Evolutionary conservation across 768 basidiomycete species (phyloP).

Genomic region (Lepiota brunneoincarnata): DNA sequence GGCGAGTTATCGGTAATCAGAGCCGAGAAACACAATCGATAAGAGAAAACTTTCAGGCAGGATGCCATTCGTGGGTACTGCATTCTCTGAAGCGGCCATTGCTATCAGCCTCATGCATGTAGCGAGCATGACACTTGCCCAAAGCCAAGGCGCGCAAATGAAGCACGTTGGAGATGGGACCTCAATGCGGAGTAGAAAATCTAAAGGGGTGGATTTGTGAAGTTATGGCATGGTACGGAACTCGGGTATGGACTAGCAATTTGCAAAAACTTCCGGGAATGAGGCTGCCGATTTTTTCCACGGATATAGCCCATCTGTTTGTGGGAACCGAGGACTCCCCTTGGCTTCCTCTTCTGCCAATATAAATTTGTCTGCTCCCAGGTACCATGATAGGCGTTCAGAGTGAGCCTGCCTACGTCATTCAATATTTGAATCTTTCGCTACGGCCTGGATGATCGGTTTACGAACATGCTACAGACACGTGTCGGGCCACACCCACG

Average conservation of each 20-base stretch:
- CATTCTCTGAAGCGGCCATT: not conserved
- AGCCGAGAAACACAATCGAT: slow-evolving; percentile 10
- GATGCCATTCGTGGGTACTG: not conserved
- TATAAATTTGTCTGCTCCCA: not conserved
- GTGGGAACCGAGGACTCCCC: not conserved
- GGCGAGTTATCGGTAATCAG: slow-evolving; percentile 9
- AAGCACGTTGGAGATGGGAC: slow-evolving; percentile 5
- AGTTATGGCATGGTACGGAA: slow-evolving; percentile 8
- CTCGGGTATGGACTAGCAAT: not conserved
- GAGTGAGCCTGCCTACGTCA: slow-evolving; percentile 1
- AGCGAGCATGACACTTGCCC: not conserved
- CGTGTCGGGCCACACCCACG: not conserved
- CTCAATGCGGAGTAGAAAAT: slow-evolving; percentile 2
- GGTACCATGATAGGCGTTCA: not conserved
- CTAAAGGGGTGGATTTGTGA: not conserved
- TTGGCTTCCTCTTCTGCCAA: not conserved
- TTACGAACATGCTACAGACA: not conserved
- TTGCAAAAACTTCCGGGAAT: no score
- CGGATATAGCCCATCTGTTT: not conserved
- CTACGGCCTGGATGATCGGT: slow-evolving; percentile 4
- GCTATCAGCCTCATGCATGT: slow-evolving; percentile 3
- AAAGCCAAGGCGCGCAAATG: slow-evolving; percentile 6
- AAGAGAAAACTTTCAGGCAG: slow-evolving; percentile 3
- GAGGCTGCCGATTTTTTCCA: not conserved
- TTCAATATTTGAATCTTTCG: not conserved